A percentile compares a stretch with the other conserved stretches of the same genome.
Conservation (phyloP, 2,329 filamentous ascomycete species). For the Huntiella abstrusa region DNA sequence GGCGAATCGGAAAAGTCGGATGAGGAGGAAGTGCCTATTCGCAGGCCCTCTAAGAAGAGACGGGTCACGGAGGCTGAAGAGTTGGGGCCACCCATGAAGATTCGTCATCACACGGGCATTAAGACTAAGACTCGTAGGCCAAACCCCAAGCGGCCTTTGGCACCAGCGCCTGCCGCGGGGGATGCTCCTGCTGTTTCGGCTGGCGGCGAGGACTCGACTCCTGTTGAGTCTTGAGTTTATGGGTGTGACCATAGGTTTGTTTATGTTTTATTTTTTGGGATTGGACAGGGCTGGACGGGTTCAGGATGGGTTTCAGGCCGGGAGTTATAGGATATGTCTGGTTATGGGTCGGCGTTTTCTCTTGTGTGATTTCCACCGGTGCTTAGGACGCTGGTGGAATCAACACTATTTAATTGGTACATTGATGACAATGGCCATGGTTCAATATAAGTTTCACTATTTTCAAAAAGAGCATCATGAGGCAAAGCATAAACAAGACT, state of each 20-base stretch:
- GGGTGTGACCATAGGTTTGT: neutral
- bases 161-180: constrained; percentile 1
- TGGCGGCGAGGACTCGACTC: neutral
- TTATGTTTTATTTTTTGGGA: neutral
- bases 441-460: too few relatives aligned
- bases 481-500: too few relatives aligned
- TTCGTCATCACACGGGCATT: constrained; percentile 13
- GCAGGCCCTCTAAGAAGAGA: constrained; percentile 9
- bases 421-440: too few relatives aligned
- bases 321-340: neutral
- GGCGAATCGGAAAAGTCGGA: constrained; percentile 13
- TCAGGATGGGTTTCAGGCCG: too few relatives aligned
- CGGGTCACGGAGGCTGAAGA: constrained; percentile 18
- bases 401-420: too few relatives aligned
- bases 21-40: constrained; percentile 5
- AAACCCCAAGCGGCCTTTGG: constrained; percentile 3
- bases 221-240: neutral
- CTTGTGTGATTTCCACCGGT: neutral
- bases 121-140: constrained; percentile 9
- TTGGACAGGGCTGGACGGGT: neutral
- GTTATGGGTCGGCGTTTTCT: neutral
- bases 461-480: too few relatives aligned
- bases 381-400: neutral
- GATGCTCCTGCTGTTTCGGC: neutral
- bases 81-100: constrained; percentile 18